Evolutionary conservation across 495 filamentous ascomycete species (phyloP).

Genomic region (Xylaria nigripes): DNA sequence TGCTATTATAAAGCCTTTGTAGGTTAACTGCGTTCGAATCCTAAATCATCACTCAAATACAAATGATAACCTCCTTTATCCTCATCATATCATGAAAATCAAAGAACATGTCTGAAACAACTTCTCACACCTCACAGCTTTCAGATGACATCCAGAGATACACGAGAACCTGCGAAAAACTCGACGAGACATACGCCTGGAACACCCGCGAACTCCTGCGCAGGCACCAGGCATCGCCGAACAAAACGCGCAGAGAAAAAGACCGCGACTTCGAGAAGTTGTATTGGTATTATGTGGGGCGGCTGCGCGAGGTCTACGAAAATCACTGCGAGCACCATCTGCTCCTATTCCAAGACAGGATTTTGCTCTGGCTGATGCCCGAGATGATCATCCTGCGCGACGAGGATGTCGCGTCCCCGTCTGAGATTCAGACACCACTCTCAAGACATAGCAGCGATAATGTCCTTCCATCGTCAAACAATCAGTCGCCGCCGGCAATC

Average conservation of each 20-base stretch:
- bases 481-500: not conserved
- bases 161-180: constrained; percentile 10
- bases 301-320: constrained; percentile 21
- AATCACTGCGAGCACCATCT: constrained; percentile 22
- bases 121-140: constrained; percentile 10
- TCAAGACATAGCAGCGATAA: not conserved
- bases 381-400: constrained; percentile 12
- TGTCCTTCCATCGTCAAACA: not conserved
- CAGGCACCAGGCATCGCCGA: constrained; percentile 12
- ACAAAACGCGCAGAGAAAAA: constrained; percentile 12
- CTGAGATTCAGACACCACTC: not conserved
- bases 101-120: not conserved
- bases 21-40: constrained; percentile 2
- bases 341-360: constrained; percentile 19
- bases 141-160: constrained; percentile 21
- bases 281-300: constrained; percentile 23
- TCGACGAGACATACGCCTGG: constrained; percentile 19
- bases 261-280: constrained; percentile 16
- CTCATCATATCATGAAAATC: not conserved
- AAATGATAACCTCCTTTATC: not conserved
- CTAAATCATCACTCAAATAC: not conserved
- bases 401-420: not conserved
- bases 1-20: constrained; percentile 24
- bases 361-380: constrained; percentile 18
- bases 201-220: constrained; percentile 18